Percentiles rank a stretch among this genome's conserved stretches.
These are phyloP conservation scores for Discostella pseudostelligera DNA, from an alignment of 108 stramenopile species.

Conservation along the genomic window DNA sequence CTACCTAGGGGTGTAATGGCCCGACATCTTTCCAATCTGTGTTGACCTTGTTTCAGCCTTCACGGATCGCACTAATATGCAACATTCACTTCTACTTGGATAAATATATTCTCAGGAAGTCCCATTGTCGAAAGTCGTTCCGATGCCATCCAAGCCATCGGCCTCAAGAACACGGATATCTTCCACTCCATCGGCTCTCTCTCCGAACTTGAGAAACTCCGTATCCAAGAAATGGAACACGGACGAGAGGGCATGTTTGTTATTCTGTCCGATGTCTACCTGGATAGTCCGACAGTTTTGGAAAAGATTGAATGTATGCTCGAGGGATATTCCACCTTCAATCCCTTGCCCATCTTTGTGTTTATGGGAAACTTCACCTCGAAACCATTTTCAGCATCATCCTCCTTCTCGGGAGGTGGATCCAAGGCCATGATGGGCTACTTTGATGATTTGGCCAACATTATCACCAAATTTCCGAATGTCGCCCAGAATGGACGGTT, in stretches of 20 bases:
- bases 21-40: no score
- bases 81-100: background rate
- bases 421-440: slow-evolving; percentile 49
- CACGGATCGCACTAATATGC: background rate
- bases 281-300: slow-evolving; percentile 85
- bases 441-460: slow-evolving; percentile 64
- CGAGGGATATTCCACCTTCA: slow-evolving; percentile 58
- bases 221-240: slow-evolving; percentile 55
- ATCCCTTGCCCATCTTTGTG: slow-evolving; percentile 73
- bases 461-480: slow-evolving; percentile 60
- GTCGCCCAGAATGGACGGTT: slow-evolving; percentile 70
- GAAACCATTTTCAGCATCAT: slow-evolving; percentile 28
- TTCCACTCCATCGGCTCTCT: slow-evolving; percentile 66
- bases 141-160: slow-evolving; percentile 63
- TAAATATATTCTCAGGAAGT: slow-evolving; percentile 37
- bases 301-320: slow-evolving; percentile 79
- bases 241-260: slow-evolving; percentile 75
- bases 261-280: slow-evolving; percentile 81
- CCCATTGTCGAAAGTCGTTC: slow-evolving; percentile 75
- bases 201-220: slow-evolving; percentile 56
- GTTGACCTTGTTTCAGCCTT: background rate
- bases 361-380: slow-evolving; percentile 95
- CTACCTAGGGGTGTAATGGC: no score
- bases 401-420: slow-evolving; percentile 18
- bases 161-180: slow-evolving; percentile 57